A percentile compares a stretch with the other conserved stretches of the same genome.
These are phyloP conservation scores for Nakataea oryzae DNA, from an alignment of 2,329 filamentous ascomycete species.

Conservation along the genomic window DNA sequence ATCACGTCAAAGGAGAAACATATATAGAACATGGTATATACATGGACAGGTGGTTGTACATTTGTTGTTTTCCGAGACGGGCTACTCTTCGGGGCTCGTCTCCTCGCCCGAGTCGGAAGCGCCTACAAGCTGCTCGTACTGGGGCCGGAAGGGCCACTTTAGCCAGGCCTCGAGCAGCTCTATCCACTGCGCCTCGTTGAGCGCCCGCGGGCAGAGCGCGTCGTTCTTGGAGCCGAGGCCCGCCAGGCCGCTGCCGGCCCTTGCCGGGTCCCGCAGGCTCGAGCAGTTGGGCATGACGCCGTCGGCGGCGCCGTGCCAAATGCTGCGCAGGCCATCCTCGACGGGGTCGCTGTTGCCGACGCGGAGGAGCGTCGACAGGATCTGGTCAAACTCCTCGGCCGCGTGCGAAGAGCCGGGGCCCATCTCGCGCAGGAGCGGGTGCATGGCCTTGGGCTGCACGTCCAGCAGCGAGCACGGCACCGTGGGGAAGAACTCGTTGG, in stretches of 20 bases:
- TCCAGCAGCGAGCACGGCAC: constrained; percentile 51
- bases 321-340: constrained; percentile 30
- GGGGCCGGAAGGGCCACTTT: constrained; percentile 54
- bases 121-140: constrained; percentile 33
- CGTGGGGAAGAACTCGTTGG: constrained; percentile 58
- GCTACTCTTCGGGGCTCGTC: no score
- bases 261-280: constrained; percentile 33
- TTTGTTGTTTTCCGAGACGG: no score
- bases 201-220: constrained; percentile 28
- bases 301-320: constrained; percentile 52
- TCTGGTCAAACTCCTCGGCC: constrained; percentile 42
- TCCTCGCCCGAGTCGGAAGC: constrained; percentile 23
- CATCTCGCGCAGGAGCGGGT: constrained; percentile 34
- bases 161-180: constrained; percentile 51
- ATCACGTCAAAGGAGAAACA: no score
- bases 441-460: constrained; percentile 48
- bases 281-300: constrained; percentile 37
- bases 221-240: constrained; percentile 21
- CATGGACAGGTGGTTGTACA: background rate
- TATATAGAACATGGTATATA: no score
- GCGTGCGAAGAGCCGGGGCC: constrained; percentile 27
- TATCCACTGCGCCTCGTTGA: constrained; percentile 44
- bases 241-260: constrained; percentile 31
- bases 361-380: constrained; percentile 20
- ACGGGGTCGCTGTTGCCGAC: constrained; percentile 19